These are phyloP conservation scores for Psilocybe azurescens DNA, from an alignment of 768 basidiomycete species.

Conservation along the genomic window DNA sequence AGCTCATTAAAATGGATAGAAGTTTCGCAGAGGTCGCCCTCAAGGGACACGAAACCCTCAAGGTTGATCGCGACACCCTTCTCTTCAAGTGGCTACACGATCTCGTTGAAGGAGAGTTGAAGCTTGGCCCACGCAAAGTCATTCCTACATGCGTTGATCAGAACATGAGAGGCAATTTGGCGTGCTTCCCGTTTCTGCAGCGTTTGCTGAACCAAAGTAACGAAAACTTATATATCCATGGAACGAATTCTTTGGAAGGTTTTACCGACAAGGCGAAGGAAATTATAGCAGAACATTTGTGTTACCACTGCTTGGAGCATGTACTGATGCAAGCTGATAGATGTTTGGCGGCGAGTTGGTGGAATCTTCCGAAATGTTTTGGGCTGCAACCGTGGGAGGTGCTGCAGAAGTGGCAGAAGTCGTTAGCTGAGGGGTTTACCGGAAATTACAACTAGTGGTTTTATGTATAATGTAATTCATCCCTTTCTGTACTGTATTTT, in stretches of 20 bases:
- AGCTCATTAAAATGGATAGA: conserved; percentile 7
- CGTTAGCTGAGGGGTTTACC: background rate
- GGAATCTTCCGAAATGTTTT: conserved; percentile 11
- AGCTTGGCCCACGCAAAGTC: conserved; percentile 1
- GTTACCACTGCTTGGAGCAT: conserved; percentile 15
- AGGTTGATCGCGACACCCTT: conserved; percentile 17
- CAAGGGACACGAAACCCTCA: conserved; percentile 22
- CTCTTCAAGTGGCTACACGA: conserved; percentile 22
- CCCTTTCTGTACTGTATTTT: background rate
- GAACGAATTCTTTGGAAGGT: conserved; percentile 17
- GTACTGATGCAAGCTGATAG: conserved; percentile 3
- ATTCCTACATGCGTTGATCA: background rate
- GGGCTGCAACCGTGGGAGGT: conserved; percentile 10
- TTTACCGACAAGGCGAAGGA: conserved; percentile 6
- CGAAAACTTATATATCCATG: background rate
- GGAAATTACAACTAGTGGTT: conserved; percentile 1
- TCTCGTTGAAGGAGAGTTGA: background rate
- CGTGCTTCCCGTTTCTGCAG: background rate
- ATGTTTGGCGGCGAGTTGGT: conserved; percentile 18
- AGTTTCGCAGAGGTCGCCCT: conserved; percentile 10
- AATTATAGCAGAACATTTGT: conserved; percentile 18
- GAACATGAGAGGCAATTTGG: background rate
- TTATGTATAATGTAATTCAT: background rate
- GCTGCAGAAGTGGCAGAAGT: background rate
- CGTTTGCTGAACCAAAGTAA: background rate